Evolutionary conservation across 257 asterid species (phyloP).

Genomic region (Solanum chiquidenum): DNA sequence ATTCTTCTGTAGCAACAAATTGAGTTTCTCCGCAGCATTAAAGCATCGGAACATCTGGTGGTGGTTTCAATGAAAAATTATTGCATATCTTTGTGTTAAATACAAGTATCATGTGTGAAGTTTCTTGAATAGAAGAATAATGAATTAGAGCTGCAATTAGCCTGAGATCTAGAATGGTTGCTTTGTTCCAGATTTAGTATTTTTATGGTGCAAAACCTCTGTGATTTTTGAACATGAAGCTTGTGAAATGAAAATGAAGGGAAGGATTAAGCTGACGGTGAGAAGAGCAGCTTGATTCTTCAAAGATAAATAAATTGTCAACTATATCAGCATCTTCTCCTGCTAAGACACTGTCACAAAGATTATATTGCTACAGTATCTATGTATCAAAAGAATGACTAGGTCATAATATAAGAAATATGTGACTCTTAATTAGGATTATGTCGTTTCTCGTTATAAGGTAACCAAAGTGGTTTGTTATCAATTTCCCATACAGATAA

Average conservation of each 20-base stretch:
- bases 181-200: background rate
- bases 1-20: background rate
- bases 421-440: background rate
- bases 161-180: background rate
- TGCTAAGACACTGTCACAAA: background rate
- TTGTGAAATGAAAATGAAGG: background rate
- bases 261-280: background rate
- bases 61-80: background rate
- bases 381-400: background rate
- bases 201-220: background rate
- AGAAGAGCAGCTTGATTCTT: background rate
- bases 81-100: background rate
- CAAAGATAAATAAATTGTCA: background rate
- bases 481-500: background rate
- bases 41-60: background rate
- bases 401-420: background rate
- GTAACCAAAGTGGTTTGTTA: background rate
- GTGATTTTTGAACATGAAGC: background rate
- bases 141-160: background rate
- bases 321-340: background rate
- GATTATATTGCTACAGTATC: background rate
- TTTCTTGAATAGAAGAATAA: background rate
- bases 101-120: background rate
- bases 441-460: background rate
- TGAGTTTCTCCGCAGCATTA: background rate